Evolutionary conservation across 169 alveolate genomes (phyloP).

Genomic region (Plasmodium berghei): DNA sequence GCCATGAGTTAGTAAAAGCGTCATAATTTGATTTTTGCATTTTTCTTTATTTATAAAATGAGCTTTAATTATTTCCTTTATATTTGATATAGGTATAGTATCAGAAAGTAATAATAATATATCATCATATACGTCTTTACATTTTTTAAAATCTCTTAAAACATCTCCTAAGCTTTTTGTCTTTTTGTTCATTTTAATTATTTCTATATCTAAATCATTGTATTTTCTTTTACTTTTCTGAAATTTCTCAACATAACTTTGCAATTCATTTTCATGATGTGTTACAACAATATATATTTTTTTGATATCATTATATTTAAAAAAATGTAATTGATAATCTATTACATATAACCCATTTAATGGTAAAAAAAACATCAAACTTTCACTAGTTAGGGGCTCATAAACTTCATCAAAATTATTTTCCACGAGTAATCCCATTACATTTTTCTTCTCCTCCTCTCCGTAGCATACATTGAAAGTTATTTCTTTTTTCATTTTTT

Average conservation of each 20-base stretch:
- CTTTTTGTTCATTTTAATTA: slow-evolving; percentile 57
- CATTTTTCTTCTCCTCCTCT: slow-evolving; percentile 63
- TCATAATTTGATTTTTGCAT: slow-evolving; percentile 73
- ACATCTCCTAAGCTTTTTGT: slow-evolving; percentile 74
- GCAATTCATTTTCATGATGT: slow-evolving; percentile 68
- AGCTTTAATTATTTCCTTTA: slow-evolving; percentile 67
- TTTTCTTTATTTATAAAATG: slow-evolving; percentile 72
- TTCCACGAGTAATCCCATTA: slow-evolving; percentile 59
- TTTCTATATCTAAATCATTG: slow-evolving; percentile 63
- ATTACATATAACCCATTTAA: slow-evolving; percentile 55
- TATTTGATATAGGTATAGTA: slow-evolving; percentile 65
- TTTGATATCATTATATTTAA: slow-evolving; percentile 42
- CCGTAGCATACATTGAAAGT: slow-evolving; percentile 50
- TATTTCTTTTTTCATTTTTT: slow-evolving; percentile 51
- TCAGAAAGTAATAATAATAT: slow-evolving; percentile 69
- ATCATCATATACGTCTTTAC: slow-evolving; percentile 58
- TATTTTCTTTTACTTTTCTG: slow-evolving; percentile 65
- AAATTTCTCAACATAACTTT: slow-evolving; percentile 45
- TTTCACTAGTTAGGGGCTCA: slow-evolving; percentile 70
- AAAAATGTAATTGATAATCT: slow-evolving; percentile 68
- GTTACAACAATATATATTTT: slow-evolving; percentile 66
- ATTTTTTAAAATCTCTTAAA: slow-evolving; percentile 66
- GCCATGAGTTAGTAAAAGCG: slow-evolving; percentile 35
- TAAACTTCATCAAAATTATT: slow-evolving; percentile 69
- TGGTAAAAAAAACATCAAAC: slow-evolving; percentile 58